These are phyloP conservation scores for Mucor irregularis DNA, from an alignment of 371 early-diverging fungal species.

Conservation along the genomic window DNA sequence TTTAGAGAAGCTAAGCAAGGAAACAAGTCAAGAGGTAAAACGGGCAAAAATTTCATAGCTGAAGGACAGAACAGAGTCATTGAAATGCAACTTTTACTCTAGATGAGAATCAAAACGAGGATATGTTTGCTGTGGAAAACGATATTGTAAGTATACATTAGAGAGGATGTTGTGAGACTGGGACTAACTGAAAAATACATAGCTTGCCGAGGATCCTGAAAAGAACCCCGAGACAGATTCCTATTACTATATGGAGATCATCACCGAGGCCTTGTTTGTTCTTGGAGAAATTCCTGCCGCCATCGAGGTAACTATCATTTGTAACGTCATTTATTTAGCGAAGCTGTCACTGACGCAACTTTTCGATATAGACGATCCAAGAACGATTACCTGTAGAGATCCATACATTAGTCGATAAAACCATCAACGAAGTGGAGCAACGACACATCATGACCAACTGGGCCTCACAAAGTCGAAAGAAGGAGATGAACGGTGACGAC, in stretches of 20 bases:
- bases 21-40: neutral
- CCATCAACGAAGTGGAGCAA: constrained; percentile 83
- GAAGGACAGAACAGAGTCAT: no score
- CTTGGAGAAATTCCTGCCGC: constrained; percentile 81
- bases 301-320: constrained; percentile 71
- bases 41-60: no score
- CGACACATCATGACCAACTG: constrained; percentile 29
- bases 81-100: neutral
- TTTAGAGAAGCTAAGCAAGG: constrained; percentile 14
- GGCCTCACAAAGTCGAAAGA: neutral
- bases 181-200: no score
- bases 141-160: constrained; percentile 31
- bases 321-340: no score
- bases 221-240: constrained; percentile 90
- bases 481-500: constrained; percentile 29
- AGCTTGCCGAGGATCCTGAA: constrained; percentile 74
- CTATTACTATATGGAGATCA: constrained; percentile 82
- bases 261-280: constrained; percentile 79
- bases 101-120: constrained; percentile 14
- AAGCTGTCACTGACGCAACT: neutral
- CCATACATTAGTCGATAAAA: constrained; percentile 84
- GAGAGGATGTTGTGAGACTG: no score
- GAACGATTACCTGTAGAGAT: constrained; percentile 82
- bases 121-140: constrained; percentile 43
- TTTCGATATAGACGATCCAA: constrained; percentile 55